These are phyloP conservation scores for Trapa incisa DNA, from an alignment of 345 rosid genomes.

Conservation along the genomic window DNA sequence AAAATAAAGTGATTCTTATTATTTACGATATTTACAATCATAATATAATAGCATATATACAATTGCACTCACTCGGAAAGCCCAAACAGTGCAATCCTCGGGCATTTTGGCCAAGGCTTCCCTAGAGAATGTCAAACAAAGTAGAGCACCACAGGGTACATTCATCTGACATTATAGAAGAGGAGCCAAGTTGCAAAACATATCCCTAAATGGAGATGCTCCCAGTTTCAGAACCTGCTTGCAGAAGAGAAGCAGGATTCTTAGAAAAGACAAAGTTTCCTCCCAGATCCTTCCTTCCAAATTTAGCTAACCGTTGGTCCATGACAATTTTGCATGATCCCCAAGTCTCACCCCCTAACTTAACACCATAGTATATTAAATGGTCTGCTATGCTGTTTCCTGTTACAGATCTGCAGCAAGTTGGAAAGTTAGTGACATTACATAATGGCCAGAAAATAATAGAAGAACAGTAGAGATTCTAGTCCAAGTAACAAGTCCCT, in stretches of 20 bases:
- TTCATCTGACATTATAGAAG: not conserved
- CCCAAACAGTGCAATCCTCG: not conserved
- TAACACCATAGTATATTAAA: conserved; percentile 58
- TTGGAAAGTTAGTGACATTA: not conserved
- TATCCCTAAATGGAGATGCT: not conserved
- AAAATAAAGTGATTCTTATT: not conserved
- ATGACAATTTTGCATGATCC: conserved; percentile 62
- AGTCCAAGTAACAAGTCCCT: too few species aligned
- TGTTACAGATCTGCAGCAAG: conserved; percentile 15
- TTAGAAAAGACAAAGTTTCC: conserved; percentile 19
- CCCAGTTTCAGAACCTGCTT: not conserved
- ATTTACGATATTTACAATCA: not conserved
- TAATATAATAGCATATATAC: not conserved
- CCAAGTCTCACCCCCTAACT: conserved; percentile 39
- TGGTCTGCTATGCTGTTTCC: conserved; percentile 79
- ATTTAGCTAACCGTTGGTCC: conserved; percentile 26
- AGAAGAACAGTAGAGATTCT: not conserved
- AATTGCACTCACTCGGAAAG: too few species aligned
- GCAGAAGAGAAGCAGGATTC: not conserved
- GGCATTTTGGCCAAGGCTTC: not conserved
- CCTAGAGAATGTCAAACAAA: not conserved
- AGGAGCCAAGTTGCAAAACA: not conserved
- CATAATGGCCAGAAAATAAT: not conserved
- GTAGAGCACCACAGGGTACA: not conserved
- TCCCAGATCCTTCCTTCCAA: conserved; percentile 32